Evolutionary conservation across 2,329 filamentous ascomycete species (phyloP).

Genomic region (Colletotrichum sp.): DNA sequence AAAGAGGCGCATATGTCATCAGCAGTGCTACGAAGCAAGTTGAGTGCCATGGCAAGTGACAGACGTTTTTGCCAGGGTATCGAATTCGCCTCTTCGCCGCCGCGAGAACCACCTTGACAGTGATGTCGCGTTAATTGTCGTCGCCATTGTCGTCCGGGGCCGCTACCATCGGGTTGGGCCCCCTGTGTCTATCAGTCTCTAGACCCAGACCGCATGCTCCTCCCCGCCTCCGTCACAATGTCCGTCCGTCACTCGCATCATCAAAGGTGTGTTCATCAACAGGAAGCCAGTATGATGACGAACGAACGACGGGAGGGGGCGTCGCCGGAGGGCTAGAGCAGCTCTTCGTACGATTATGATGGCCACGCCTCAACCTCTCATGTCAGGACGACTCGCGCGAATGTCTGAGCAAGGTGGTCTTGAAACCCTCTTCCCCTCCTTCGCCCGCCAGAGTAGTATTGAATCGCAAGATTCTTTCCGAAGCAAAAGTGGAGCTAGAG

Average conservation of each 20-base stretch:
- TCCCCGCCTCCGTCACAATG: not conserved
- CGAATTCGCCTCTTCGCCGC: not conserved
- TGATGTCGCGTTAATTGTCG: not conserved
- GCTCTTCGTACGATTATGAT: slow-evolving; percentile 13
- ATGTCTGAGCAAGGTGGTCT: slow-evolving; percentile 13
- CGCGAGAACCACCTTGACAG: not conserved
- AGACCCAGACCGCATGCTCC: not conserved
- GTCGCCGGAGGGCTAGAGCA: not conserved
- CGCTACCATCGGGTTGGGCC: not conserved
- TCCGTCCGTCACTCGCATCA: not conserved
- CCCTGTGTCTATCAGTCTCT: slow-evolving; percentile 8
- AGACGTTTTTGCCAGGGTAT: not conserved
- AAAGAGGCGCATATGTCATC: not conserved
- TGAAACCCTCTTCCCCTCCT: slow-evolving; percentile 12
- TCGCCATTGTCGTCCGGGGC: not conserved
- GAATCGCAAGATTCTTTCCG: slow-evolving; percentile 20
- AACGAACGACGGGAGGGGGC: not conserved
- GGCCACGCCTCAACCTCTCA: not conserved
- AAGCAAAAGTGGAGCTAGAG: slow-evolving; percentile 11
- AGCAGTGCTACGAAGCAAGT: not conserved
- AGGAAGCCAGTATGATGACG: not conserved
- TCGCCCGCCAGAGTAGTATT: slow-evolving; percentile 6
- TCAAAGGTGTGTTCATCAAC: not conserved
- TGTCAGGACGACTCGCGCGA: slow-evolving; percentile 10
- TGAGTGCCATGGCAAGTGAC: not conserved